Evolutionary conservation across 805 yeast species (phyloP).

Genomic region (Kodamaea jinghongensis): DNA sequence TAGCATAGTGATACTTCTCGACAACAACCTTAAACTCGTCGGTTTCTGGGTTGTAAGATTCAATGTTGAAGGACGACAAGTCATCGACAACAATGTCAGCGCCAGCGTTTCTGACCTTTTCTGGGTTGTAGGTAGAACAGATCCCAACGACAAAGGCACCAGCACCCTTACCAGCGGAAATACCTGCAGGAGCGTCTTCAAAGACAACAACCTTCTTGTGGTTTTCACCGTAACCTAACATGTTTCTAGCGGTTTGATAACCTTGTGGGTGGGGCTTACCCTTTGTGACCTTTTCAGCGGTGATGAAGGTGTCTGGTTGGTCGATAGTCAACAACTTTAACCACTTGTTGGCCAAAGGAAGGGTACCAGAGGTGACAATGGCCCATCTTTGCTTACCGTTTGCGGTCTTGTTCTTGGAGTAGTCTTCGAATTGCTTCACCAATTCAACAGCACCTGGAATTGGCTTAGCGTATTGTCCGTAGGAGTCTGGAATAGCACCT

Average conservation of each 20-base stretch:
- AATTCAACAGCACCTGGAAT: constrained; percentile 74
- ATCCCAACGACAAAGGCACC: constrained; percentile 83
- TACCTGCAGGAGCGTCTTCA: constrained; percentile 90
- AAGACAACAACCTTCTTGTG: constrained; percentile 57
- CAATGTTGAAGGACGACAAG: constrained; percentile 59
- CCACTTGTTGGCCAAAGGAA: constrained; percentile 77
- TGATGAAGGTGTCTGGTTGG: constrained; percentile 72
- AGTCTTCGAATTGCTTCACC: constrained; percentile 49
- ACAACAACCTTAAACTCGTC: constrained; percentile 41
- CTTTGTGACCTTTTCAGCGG: constrained; percentile 72
- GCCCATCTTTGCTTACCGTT: constrained; percentile 66
- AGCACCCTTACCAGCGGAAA: constrained; percentile 77
- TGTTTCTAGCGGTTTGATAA: constrained; percentile 56
- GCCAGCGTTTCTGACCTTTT: constrained; percentile 68
- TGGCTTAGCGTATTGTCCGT: constrained; percentile 69
- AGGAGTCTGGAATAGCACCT: constrained; percentile 65
- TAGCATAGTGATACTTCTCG: constrained; percentile 41
- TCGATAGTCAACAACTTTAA: constrained; percentile 58
- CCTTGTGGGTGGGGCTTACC: constrained; percentile 92
- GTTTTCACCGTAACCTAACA: constrained; percentile 39
- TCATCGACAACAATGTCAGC: constrained; percentile 81
- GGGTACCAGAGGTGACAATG: constrained; percentile 82
- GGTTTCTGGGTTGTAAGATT: constrained; percentile 42
- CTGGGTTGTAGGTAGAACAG: constrained; percentile 73
- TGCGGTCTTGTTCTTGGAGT: constrained; percentile 43